phyloP scores from a whole-genome alignment of 2,329 filamentous ascomycete genomes.

The Rhytidhysteron rufulum region DNA sequence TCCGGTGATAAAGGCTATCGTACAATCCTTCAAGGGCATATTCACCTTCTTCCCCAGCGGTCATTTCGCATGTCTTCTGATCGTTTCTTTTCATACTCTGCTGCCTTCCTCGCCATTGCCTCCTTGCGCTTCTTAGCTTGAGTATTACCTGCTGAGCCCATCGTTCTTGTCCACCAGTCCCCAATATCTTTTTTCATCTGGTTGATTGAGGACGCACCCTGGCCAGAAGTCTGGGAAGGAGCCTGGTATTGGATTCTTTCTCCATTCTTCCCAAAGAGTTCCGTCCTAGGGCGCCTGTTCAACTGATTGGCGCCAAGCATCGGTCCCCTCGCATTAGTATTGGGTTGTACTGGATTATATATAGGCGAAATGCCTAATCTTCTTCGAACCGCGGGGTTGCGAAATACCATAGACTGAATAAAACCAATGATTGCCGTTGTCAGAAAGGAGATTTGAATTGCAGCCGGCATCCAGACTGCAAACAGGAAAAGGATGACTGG shows the following conservation, averaged over 20 bases:
- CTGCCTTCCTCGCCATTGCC: constrained; percentile 13
- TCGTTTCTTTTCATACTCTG: constrained; percentile 12
- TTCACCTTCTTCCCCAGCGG: background rate
- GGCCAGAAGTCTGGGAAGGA: constrained; percentile 24
- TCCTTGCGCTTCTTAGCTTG: constrained; percentile 5
- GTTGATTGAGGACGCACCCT: constrained; percentile 7
- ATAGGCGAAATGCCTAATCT: constrained; percentile 33
- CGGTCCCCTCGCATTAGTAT: constrained; percentile 1
- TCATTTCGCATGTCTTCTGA: constrained; percentile 12
- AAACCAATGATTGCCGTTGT: constrained; percentile 39
- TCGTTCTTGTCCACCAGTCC: background rate
- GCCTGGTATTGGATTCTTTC: constrained; percentile 20
- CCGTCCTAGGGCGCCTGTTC: no score
- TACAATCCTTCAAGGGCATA: no score
- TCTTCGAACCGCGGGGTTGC: constrained; percentile 31
- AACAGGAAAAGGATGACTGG: constrained; percentile 53
- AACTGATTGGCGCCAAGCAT: no score
- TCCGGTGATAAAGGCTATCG: no score
- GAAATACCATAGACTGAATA: constrained; percentile 37
- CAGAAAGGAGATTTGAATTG: constrained; percentile 62
- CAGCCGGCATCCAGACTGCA: constrained; percentile 53
- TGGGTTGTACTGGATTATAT: constrained; percentile 15
- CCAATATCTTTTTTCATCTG: constrained; percentile 13
- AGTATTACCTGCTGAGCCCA: background rate
- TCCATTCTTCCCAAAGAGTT: no score